Evolutionary conservation across 768 basidiomycete species (phyloP).

Genomic region (Mycena metata): DNA sequence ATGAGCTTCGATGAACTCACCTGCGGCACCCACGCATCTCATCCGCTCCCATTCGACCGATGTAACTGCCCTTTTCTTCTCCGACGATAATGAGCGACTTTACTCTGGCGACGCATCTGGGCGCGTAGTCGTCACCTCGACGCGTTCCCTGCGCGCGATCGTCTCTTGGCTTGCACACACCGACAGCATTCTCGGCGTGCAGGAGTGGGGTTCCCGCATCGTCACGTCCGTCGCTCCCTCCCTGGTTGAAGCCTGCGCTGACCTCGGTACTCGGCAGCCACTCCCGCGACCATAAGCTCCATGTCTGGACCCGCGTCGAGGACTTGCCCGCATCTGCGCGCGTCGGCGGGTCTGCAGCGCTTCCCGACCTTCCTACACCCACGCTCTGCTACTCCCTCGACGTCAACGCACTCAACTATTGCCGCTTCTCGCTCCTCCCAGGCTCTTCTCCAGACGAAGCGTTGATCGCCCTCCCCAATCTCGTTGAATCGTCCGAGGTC

Average conservation of each 20-base stretch:
- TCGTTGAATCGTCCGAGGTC: conserved; percentile 90
- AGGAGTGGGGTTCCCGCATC: conserved; percentile 76
- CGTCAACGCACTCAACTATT: conserved; percentile 95
- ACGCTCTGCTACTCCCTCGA: conserved; percentile 77
- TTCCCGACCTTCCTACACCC: conserved; percentile 64
- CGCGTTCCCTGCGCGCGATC: conserved; percentile 80
- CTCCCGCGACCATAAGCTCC: conserved; percentile 88
- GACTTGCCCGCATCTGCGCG: conserved; percentile 58
- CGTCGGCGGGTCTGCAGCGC: conserved; percentile 70
- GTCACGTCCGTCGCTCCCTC: conserved; percentile 76
- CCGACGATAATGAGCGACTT: conserved; percentile 80
- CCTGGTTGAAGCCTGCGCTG: conserved; percentile 11
- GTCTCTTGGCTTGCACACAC: conserved; percentile 84
- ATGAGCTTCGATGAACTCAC: conserved; percentile 11
- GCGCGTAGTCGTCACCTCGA: conserved; percentile 81
- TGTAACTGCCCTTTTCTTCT: conserved; percentile 72
- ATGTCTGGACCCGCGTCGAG: conserved; percentile 73
- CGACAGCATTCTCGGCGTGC: conserved; percentile 80
- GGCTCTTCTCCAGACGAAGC: conserved; percentile 47
- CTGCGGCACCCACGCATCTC: conserved; percentile 78
- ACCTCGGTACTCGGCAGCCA: conserved; percentile 64
- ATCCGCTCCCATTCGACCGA: conserved; percentile 80
- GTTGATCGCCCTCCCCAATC: conserved; percentile 86
- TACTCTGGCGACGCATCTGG: conserved; percentile 92
- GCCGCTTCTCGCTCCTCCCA: conserved; percentile 82